These are phyloP conservation scores for Camillea tinctor DNA, from an alignment of 2,329 filamentous ascomycete genomes.

Conservation along the genomic window DNA sequence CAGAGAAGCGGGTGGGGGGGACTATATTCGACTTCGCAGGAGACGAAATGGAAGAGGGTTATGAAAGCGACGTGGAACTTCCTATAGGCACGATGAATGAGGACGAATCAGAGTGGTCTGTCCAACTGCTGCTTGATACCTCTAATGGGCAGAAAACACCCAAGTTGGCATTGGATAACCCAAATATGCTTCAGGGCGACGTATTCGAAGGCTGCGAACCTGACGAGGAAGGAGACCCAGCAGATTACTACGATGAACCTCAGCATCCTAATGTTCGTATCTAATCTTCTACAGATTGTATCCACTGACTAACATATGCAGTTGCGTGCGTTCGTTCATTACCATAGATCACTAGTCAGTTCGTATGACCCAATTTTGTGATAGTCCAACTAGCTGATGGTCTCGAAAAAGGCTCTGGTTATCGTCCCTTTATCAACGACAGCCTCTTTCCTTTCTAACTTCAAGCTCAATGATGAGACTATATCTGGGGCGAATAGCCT, in stretches of 20 bases:
- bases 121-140: neutral
- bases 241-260: conserved; percentile 1
- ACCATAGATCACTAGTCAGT: conserved; percentile 13
- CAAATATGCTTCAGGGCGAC: conserved; percentile 7
- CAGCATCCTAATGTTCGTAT: conserved; percentile 5
- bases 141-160: neutral
- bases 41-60: neutral
- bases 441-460: neutral
- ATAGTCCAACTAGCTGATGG: neutral
- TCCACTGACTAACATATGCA: neutral
- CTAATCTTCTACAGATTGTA: neutral
- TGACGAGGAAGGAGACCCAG: conserved; percentile 3
- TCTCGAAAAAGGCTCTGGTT: conserved; percentile 8
- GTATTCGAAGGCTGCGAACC: conserved; percentile 5
- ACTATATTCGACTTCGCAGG: neutral
- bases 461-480: neutral
- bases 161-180: conserved; percentile 1
- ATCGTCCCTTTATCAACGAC: conserved; percentile 7
- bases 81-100: neutral
- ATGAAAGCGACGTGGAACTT: neutral
- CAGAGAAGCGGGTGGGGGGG: conserved; percentile 5
- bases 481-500: neutral
- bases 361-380: neutral
- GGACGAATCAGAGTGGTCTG: neutral
- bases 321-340: conserved; percentile 1